Evolutionary conservation across 2,329 filamentous ascomycete species (phyloP).

Genomic region (Phyllosticta ampelicida): DNA sequence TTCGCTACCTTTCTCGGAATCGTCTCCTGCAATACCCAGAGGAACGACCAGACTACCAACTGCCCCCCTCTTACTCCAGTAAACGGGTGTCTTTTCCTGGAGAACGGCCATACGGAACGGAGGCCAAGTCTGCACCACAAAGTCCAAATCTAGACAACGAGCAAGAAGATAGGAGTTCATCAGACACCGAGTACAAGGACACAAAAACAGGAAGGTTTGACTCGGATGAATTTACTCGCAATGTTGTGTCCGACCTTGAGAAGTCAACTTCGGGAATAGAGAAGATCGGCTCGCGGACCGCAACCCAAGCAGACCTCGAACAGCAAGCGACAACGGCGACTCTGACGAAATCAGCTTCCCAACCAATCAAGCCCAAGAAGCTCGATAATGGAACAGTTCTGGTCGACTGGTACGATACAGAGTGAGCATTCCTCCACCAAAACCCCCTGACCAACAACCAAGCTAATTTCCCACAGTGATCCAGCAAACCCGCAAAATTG

Average conservation of each 20-base stretch:
- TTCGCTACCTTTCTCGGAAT: constrained; percentile 45
- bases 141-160: neutral
- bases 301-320: constrained; percentile 31
- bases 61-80: constrained; percentile 33
- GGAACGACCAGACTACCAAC: constrained; percentile 44
- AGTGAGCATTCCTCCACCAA: constrained; percentile 4
- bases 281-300: constrained; percentile 25
- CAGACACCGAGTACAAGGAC: constrained; percentile 13
- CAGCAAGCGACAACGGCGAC: constrained; percentile 23
- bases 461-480: constrained; percentile 12
- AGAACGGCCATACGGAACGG: neutral
- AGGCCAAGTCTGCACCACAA: constrained; percentile 5
- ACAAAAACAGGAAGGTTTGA: neutral
- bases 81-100: constrained; percentile 12
- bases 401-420: constrained; percentile 35
- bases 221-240: neutral
- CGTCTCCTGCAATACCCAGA: constrained; percentile 48
- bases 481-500: constrained; percentile 13
- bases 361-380: constrained; percentile 25
- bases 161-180: constrained; percentile 19
- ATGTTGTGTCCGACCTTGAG: constrained; percentile 7
- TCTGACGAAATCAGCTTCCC: constrained; percentile 25
- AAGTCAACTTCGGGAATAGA: constrained; percentile 24
- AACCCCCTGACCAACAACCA: constrained; percentile 16
- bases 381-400: constrained; percentile 28